phyloP scores from a whole-genome alignment of 78 protist genomes.

The Chrysochromulina parva region DNA sequence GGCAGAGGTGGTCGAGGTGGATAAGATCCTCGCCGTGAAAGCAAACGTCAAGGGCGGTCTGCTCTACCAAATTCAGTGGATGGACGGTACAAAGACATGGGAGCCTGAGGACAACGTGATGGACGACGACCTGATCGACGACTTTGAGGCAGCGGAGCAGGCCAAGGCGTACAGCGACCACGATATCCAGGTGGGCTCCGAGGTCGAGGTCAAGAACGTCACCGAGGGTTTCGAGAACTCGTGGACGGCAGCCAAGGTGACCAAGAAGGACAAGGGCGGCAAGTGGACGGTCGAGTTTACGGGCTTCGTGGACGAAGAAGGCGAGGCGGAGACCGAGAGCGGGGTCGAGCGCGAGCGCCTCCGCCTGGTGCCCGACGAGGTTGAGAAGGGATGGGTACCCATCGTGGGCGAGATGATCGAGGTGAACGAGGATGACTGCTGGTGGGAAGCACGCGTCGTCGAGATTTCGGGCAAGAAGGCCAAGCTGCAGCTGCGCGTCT shows the following conservation, averaged over 20 bases:
- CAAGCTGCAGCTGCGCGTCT: neutral
- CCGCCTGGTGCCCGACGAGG: neutral
- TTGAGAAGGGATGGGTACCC: neutral
- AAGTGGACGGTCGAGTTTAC: too few relatives aligned
- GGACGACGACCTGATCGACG: conserved; percentile 23
- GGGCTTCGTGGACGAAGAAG: too few relatives aligned
- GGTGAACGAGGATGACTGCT: neutral
- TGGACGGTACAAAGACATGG: neutral
- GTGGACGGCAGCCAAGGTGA: neutral
- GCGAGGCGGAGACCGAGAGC: too few relatives aligned
- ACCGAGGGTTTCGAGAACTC: conserved; percentile 15
- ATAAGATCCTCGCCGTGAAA: too few relatives aligned
- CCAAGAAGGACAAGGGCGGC: neutral
- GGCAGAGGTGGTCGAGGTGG: too few relatives aligned
- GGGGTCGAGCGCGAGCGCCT: neutral
- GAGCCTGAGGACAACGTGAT: neutral
- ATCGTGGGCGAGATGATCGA: conserved; percentile 7
- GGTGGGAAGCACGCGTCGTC: neutral
- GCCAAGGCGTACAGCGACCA: neutral
- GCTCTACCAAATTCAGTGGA: too few relatives aligned
- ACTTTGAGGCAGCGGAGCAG: conserved; percentile 10
- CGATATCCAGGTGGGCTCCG: neutral
- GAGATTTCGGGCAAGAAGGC: neutral
- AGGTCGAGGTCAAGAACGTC: neutral
- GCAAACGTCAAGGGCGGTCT: too few relatives aligned